A percentile compares a stretch with the other conserved stretches of the same genome.
Evolutionary conservation across 2,329 filamentous ascomycete genomes (phyloP).

Genomic region (Ceratocystis ficicola): DNA sequence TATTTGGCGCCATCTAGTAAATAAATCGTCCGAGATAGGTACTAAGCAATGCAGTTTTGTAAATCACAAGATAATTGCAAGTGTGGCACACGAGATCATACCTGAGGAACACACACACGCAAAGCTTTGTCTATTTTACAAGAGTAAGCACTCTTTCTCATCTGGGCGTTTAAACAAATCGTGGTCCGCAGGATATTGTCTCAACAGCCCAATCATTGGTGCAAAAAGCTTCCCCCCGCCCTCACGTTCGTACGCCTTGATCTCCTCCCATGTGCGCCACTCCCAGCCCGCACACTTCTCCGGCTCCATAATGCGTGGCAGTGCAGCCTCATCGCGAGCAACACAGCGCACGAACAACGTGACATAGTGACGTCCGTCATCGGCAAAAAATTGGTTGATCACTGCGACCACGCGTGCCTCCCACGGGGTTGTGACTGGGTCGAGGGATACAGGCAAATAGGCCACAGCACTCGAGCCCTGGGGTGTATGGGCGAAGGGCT

Average conservation of each 20-base stretch:
- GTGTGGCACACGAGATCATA: no score
- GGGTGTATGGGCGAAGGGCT: background rate
- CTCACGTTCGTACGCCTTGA: slow-evolving; percentile 28
- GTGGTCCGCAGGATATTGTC: slow-evolving; percentile 9
- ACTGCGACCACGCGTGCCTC: slow-evolving; percentile 40
- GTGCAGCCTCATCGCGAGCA: slow-evolving; percentile 35
- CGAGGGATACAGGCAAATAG: background rate
- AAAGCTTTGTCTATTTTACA: background rate
- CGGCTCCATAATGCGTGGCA: slow-evolving; percentile 40
- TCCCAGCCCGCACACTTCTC: slow-evolving; percentile 41
- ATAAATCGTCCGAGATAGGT: slow-evolving; percentile 4
- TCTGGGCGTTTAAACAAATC: slow-evolving; percentile 14
- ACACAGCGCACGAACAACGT: slow-evolving; percentile 54
- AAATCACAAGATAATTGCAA: no score
- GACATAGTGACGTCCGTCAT: slow-evolving; percentile 57
- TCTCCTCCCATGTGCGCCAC: slow-evolving; percentile 37
- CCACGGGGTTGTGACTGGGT: background rate
- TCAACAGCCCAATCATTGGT: slow-evolving; percentile 13
- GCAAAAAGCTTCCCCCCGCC: slow-evolving; percentile 23
- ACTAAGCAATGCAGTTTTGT: background rate
- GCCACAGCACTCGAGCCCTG: background rate
- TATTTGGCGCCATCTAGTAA: slow-evolving; percentile 30
- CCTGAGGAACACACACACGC: no score
- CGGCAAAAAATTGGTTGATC: slow-evolving; percentile 54
- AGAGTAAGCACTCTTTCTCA: background rate